A percentile compares a stretch with the other conserved stretches of the same genome.
Evolutionary conservation across 371 early-diverging fungal genomes (phyloP).

Genomic region (Mortierella sp.): DNA sequence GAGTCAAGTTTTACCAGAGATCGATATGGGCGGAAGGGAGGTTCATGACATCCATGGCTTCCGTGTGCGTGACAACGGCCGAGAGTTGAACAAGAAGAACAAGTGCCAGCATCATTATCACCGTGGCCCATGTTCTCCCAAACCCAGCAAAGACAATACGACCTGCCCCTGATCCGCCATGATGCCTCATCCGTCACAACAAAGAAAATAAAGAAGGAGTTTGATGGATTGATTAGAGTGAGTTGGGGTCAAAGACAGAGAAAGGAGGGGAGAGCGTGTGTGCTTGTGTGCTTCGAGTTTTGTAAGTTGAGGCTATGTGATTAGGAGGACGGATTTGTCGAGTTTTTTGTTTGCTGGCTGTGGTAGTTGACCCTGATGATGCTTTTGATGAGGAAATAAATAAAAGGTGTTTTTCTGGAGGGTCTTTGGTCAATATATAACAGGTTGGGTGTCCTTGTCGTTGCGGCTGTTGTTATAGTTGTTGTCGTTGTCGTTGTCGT

Average conservation of each 20-base stretch:
- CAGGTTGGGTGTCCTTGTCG: too few relatives aligned
- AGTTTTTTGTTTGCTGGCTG: too few relatives aligned
- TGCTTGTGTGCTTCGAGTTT: not conserved
- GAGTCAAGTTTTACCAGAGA: constrained; percentile 20
- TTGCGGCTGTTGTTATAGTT: too few relatives aligned
- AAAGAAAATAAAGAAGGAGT: not conserved
- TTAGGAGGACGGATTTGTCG: too few relatives aligned
- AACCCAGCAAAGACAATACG: not conserved
- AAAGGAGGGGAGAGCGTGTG: not conserved
- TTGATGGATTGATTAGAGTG: not conserved
- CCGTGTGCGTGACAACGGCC: not conserved
- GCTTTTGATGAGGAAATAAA: too few relatives aligned
- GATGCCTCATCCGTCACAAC: not conserved
- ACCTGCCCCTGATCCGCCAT: not conserved
- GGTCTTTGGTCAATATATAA: too few relatives aligned
- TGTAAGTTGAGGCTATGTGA: too few relatives aligned
- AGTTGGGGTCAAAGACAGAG: not conserved
- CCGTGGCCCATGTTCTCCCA: not conserved
- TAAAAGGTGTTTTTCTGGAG: too few relatives aligned
- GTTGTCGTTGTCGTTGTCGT: too few relatives aligned
- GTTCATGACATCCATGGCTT: constrained; percentile 15
- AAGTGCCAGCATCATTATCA: not conserved
- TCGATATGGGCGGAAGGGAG: constrained; percentile 20
- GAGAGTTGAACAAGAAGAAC: not conserved
- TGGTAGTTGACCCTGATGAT: too few relatives aligned